phyloP scores from a whole-genome alignment of 345 rosid genomes.

The Trapa incisa region DNA sequence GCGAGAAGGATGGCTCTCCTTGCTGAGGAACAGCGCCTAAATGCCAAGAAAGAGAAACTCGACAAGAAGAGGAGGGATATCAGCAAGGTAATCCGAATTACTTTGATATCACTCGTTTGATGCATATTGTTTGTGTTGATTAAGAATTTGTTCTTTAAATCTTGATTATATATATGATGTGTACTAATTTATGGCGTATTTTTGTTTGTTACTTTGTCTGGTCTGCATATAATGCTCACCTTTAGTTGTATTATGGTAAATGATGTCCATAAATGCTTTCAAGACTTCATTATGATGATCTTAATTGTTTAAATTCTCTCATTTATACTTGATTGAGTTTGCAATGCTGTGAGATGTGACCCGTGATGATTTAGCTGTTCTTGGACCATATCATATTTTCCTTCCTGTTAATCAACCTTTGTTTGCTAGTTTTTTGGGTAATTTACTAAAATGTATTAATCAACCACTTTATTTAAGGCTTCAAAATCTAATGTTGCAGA shows the following conservation, averaged over 20 bases:
- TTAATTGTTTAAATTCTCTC: too few relatives aligned
- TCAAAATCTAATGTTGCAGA: not conserved
- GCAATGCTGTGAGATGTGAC: not conserved
- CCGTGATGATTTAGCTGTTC: not conserved
- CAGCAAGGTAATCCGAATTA: conserved; percentile 43
- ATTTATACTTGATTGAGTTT: too few relatives aligned
- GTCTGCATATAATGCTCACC: not conserved
- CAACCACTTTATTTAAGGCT: not conserved
- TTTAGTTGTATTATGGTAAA: too few relatives aligned
- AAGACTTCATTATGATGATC: too few relatives aligned
- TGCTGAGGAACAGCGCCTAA: conserved; percentile 86
- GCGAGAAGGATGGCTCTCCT: conserved; percentile 86
- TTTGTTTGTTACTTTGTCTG: not conserved
- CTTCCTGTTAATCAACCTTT: not conserved
- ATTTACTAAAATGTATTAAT: not conserved
- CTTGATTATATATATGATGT: not conserved
- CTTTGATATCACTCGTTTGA: not conserved
- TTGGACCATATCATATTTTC: not conserved
- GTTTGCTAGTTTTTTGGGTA: not conserved
- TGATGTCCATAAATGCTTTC: too few relatives aligned
- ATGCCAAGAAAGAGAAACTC: conserved; percentile 95
- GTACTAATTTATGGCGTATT: not conserved
- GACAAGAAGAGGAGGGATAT: conserved; percentile 64
- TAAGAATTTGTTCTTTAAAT: not conserved
- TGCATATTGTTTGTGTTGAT: not conserved